phyloP scores from a whole-genome alignment of 148 eudicot species.

The Rhododendron ovatum region DNA sequence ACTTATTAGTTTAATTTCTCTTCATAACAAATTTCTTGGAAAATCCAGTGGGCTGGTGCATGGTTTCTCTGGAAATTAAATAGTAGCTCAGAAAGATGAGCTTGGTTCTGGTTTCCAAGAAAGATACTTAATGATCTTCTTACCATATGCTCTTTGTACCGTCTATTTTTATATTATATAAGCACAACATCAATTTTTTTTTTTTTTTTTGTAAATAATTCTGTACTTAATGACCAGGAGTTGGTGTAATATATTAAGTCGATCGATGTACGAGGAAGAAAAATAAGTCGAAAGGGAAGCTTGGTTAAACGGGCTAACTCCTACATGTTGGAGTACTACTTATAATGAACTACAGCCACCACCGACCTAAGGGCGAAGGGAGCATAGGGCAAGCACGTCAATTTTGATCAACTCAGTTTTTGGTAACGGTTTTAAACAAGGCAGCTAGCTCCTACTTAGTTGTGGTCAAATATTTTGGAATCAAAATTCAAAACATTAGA shows the following conservation, averaged over 20 bases:
- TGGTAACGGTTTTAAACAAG: too few species aligned
- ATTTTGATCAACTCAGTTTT: too few species aligned
- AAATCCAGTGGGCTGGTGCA: constrained; percentile 8
- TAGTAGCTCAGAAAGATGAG: not conserved
- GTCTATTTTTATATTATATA: not conserved
- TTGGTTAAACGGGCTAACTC: not conserved
- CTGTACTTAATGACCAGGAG: not conserved
- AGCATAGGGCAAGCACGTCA: not conserved
- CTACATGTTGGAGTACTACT: not conserved
- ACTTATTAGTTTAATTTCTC: not conserved
- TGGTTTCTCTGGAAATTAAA: not conserved
- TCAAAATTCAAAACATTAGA: too few species aligned
- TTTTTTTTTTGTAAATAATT: not conserved
- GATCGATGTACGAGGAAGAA: too few species aligned
- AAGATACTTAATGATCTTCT: not conserved
- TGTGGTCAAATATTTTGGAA: too few species aligned
- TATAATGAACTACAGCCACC: too few species aligned
- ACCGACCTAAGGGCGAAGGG: not conserved
- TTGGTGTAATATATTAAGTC: not conserved
- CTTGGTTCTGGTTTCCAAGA: not conserved
- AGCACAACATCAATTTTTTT: not conserved
- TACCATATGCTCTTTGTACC: not conserved
- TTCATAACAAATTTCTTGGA: not conserved
- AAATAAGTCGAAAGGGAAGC: not conserved
- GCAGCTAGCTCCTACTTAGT: too few species aligned